Evolutionary conservation across 345 rosid genomes (phyloP).

Genomic region (Hibiscus trionum): DNA sequence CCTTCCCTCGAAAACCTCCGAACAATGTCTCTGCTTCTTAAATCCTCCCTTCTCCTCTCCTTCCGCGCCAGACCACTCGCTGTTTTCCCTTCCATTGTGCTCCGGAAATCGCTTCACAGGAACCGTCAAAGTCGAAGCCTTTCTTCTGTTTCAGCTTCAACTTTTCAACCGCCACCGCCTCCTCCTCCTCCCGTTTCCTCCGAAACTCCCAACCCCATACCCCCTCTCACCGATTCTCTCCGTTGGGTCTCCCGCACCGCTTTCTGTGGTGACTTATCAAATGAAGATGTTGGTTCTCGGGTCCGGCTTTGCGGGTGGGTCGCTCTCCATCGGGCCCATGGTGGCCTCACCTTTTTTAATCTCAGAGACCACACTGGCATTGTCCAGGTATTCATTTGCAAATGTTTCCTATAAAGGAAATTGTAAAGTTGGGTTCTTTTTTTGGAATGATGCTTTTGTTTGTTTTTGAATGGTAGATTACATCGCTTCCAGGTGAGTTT

Average conservation of each 20-base stretch:
- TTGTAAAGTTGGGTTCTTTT: not conserved
- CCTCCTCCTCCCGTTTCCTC: slow-evolving; percentile 13
- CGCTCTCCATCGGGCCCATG: slow-evolving; percentile 83
- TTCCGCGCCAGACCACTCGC: slow-evolving; percentile 29
- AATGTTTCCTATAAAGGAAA: not conserved
- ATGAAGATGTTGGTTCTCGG: slow-evolving; percentile 58
- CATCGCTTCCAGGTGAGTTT: slow-evolving; percentile 71
- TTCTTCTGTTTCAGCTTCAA: slow-evolving; percentile 26
- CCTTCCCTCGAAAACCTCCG: not conserved
- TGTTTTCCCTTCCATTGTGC: slow-evolving; percentile 22
- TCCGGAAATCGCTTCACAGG: slow-evolving; percentile 16
- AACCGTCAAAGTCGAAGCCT: slow-evolving; percentile 19
- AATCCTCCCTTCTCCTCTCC: slow-evolving; percentile 27
- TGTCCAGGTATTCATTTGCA: slow-evolving; percentile 50
- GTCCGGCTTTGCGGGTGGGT: slow-evolving; percentile 97
- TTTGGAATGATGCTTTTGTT: not conserved
- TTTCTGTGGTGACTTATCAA: slow-evolving; percentile 59
- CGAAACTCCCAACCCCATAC: slow-evolving; percentile 8
- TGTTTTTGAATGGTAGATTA: slow-evolving; percentile 35
- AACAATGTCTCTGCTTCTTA: slow-evolving; percentile 38
- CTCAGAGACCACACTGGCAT: slow-evolving; percentile 95
- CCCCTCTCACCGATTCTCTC: slow-evolving; percentile 29
- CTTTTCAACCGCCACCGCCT: slow-evolving; percentile 5
- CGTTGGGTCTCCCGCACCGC: slow-evolving; percentile 65
- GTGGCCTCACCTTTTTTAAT: slow-evolving; percentile 83